Percentiles rank a stretch among this genome's conserved stretches.
Evolutionary conservation across 73 alveolate species (phyloP).

Genomic region (Paramecium primaurelia): DNA sequence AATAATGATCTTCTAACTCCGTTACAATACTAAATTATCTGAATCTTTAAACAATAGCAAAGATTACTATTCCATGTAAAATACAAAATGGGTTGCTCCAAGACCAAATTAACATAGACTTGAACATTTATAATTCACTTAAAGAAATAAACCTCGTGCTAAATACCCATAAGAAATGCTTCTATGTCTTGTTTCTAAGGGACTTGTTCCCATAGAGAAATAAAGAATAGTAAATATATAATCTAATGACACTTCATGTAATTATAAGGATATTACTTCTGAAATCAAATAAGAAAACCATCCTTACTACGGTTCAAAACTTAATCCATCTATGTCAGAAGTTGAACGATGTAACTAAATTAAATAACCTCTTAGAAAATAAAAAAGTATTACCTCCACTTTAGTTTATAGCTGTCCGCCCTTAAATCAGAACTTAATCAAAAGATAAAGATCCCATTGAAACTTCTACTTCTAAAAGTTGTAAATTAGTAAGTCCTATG

Average conservation of each 20-base stretch:
- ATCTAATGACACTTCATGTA: background rate
- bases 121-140: background rate
- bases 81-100: constrained; percentile 9
- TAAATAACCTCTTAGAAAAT: background rate
- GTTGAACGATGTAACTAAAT: background rate
- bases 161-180: background rate
- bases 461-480: background rate
- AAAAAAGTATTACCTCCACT: constrained; percentile 27
- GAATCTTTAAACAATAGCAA: constrained; percentile 5
- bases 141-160: background rate
- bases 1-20: background rate
- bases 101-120: background rate
- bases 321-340: background rate
- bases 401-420: background rate
- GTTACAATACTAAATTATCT: constrained; percentile 14
- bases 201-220: constrained; percentile 13
- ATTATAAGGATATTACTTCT: background rate
- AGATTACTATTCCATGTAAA: background rate
- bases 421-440: background rate
- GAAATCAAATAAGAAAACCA: background rate
- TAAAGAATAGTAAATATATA: background rate
- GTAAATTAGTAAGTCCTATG: background rate
- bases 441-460: background rate
- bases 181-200: background rate
- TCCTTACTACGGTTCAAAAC: background rate